Conservation (phyloP, 1,139 yeast species). For the Pichia sp. region DNA sequence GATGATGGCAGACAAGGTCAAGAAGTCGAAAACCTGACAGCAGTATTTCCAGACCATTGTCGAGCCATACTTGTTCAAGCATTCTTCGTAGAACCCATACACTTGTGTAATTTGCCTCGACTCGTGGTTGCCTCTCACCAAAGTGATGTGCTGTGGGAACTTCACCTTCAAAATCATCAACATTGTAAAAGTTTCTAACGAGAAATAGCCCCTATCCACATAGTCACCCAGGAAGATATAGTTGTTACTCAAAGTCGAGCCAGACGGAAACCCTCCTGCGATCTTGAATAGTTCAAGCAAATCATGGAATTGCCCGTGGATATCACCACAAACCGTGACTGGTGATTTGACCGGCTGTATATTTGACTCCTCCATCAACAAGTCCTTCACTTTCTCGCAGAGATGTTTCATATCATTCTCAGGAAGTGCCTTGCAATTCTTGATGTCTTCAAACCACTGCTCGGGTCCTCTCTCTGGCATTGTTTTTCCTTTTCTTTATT, state of each 20-base stretch:
- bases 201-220: conserved; percentile 94
- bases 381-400: conserved; percentile 88
- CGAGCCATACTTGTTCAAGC: conserved; percentile 85
- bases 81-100: conserved; percentile 89
- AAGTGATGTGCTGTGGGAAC: conserved; percentile 79
- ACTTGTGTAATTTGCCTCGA: conserved; percentile 94
- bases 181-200: conserved; percentile 86
- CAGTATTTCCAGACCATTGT: conserved; percentile 98
- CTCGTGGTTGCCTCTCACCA: conserved; percentile 93
- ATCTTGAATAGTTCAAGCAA: conserved; percentile 84
- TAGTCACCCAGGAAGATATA: conserved; percentile 65
- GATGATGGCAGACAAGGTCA: conserved; percentile 89
- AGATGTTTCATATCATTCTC: conserved; percentile 95
- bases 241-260: conserved; percentile 34
- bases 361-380: conserved; percentile 88
- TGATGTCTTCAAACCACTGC: conserved; percentile 91
- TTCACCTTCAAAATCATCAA: conserved; percentile 86
- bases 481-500: neutral
- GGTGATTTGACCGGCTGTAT: conserved; percentile 96
- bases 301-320: conserved; percentile 97
- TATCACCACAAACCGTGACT: conserved; percentile 98
- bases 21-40: conserved; percentile 91
- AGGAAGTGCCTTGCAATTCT: conserved; percentile 81
- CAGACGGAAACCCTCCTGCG: conserved; percentile 93
- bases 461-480: conserved; percentile 79